Conservation (phyloP, 306 rosid genomes). For the Phaseolus lunatus region DNA sequence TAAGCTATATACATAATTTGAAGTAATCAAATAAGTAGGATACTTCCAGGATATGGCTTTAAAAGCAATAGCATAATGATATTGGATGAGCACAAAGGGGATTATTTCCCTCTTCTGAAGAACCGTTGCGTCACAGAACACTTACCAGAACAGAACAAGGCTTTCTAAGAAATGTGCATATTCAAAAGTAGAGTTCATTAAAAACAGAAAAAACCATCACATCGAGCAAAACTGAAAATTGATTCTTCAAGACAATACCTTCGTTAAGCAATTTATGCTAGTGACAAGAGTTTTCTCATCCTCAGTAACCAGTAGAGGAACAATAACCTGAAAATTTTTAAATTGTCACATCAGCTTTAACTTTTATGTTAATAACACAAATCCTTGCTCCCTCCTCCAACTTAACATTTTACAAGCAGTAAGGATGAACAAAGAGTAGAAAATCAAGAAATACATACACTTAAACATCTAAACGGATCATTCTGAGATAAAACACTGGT, state of each 20-base stretch:
- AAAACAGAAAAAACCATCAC: slow-evolving; percentile 14
- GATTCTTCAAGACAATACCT: slow-evolving; percentile 59
- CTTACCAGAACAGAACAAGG: neutral
- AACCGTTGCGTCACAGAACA: neutral
- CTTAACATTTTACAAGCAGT: slow-evolving; percentile 5
- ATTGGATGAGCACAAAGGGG: neutral
- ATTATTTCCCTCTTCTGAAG: slow-evolving; percentile 15
- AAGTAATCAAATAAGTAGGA: neutral
- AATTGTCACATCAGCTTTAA: slow-evolving; percentile 28
- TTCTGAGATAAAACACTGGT: slow-evolving; percentile 76
- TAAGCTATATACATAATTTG: neutral
- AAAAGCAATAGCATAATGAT: slow-evolving; percentile 5
- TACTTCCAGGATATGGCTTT: neutral
- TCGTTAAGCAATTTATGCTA: slow-evolving; percentile 88
- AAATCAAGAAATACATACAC: slow-evolving; percentile 61
- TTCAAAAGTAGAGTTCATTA: neutral
- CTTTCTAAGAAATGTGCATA: neutral
- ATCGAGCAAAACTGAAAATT: slow-evolving; percentile 22
- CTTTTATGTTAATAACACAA: slow-evolving; percentile 22
- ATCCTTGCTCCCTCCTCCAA: neutral
- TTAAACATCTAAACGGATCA: slow-evolving; percentile 97
- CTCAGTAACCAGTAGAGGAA: slow-evolving; percentile 86
- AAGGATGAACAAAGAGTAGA: slow-evolving; percentile 19
- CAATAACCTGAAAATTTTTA: slow-evolving; percentile 78
- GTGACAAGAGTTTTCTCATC: slow-evolving; percentile 97